Evolutionary conservation across 495 filamentous ascomycete species (phyloP), one percentile per base, ranked within the genome.

Genomic region (Hypoxylon fuscum): DNA sequence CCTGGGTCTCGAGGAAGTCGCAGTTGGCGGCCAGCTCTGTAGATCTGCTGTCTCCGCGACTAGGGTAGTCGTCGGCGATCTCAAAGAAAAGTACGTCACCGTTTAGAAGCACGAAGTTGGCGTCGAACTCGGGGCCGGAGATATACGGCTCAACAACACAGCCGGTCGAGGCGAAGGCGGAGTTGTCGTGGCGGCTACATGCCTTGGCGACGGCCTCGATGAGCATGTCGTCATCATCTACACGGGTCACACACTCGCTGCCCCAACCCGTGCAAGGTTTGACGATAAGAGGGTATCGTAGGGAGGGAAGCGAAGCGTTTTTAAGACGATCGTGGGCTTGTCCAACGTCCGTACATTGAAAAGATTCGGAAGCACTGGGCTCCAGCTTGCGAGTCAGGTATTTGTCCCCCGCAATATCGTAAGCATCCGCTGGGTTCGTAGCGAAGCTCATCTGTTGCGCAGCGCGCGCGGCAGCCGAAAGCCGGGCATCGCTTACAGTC

Each of bases 71-170:
- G 43, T 80, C 79, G 3, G 50, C 64, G 43, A 76, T 53, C 40
- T 81, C 78, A 47, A 65, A 72, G 54, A 79, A 79, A 4, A 79
- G 20, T 1, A 79, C 20, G 25, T 79, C 70, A 2, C 74, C 77
- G 31, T 79, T 62, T 2, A 54, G 54, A 4, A 81, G 53, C 0
- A 75, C 72, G 15, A 80, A 60, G 59, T 80, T 80, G 49, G 66
- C 72, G 48, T 81, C 79, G 1, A 81, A 69, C 50, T 81, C 78
- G 1, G 78, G 79, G 0, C 79, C 78, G 25, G 67, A 68, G 21
- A 71, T 45, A 46, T 67, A 80, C 34, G 35, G 14, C 46, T 74
- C 71, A 5, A 74, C 29, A 27, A 72, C 50, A 8, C 70, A 64
- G 11, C 58, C 59, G 6, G 56, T 68, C 57, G 52, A 63, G 11